Base-by-base conservation (phyloP, 345 rosid genomes). In the Lumnitzera littorea region DNA sequence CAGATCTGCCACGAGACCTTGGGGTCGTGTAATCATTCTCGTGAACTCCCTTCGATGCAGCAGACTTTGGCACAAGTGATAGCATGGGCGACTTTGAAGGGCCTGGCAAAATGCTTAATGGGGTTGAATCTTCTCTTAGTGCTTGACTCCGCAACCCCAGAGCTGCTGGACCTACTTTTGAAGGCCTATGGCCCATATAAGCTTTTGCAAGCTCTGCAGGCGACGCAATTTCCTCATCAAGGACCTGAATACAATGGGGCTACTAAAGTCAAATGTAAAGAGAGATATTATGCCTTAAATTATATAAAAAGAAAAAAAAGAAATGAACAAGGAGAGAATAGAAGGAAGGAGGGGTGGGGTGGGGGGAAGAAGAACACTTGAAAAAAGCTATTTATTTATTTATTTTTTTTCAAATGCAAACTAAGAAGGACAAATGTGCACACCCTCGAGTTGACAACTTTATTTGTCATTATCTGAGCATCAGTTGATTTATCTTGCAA, bases 141-240 rank as follows among this genome's bases (percentile, higher is more conserved):
- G 73, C 62, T 76, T 75, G 84, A 68, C 68, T 67, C 20, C 73
- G 79, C 52, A 73, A 66, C 31, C 76, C 78, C 49, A 77, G 70
- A 67, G 55, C 74, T 65, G 92, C 78, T 24, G 88, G 79, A 48
- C 88, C 80, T 58, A 82, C 80, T 73, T 82, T 86, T 50, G 91
- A 82, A 55, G 89, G 84, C 80, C 92, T 82, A 70, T 84, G 80
- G 52, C 86, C 89, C 97, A 91, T 94, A 85, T 83, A 94, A 63
- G 88, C 92, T 77, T 82, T 91, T 70, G 99, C 98, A 76, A 95
- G 95, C 85, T 88, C 94, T 51, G 89, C 85, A 61, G 99, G 97
- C 51, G 95, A 83, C 55, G 84, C 85, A 72, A 72, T 73, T 66
- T 90, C 79, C 75, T 84, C 91, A 47, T 76, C 85, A 57, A 74